Base-by-base conservation (phyloP, 345 rosid species). In the Rubroshorea leprosula region DNA sequence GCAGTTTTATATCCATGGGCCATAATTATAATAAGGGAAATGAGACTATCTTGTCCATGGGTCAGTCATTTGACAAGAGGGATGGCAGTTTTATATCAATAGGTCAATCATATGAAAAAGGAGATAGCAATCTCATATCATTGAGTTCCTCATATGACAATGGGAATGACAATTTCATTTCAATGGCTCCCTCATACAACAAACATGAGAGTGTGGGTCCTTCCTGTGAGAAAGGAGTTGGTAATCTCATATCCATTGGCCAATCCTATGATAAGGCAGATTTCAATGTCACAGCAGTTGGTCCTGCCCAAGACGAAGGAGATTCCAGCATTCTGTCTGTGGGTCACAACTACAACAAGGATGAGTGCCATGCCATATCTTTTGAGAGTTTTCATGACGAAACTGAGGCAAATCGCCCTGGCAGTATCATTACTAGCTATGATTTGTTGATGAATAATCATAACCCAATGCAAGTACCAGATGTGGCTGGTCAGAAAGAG, bases 31-130 rank as follows among this genome's bases (percentile, higher is more conserved):
- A 58, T 57, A 69, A 64, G 52, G 74, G 72, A 62, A 48, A 38
- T 60, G 80, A 64, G 35, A 71, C 22, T 55, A 59, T 74, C 29
- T 55, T 72, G 50, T 65, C 76, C 1, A 64, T 73, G 61, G 71
- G 69, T 62, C 80, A 57, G 55, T 58, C 68, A 49, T 74, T 66
- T 59, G 61, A 25, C 62, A 77, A 75, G 63, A 71, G 62, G 19
- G 66, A 61, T 59, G 77, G 44, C 51, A 62, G 25, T 60, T 54
- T 74, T 49, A 54, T 76, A 26, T 70, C 81, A 39, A 64, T 74
- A 71, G 73, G 80, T 55, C 84, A 72, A 51, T 57, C 77, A 14
- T 80, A 67, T 64, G 68, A 57, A 27, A 80, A 74, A 61, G 67
- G 57, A 26, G 74, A 67, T 49, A 59, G 56, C 43, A n/a, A n/a